Evolutionary conservation across 345 rosid genomes (phyloP).

Genomic region (Salix purpurea): DNA sequence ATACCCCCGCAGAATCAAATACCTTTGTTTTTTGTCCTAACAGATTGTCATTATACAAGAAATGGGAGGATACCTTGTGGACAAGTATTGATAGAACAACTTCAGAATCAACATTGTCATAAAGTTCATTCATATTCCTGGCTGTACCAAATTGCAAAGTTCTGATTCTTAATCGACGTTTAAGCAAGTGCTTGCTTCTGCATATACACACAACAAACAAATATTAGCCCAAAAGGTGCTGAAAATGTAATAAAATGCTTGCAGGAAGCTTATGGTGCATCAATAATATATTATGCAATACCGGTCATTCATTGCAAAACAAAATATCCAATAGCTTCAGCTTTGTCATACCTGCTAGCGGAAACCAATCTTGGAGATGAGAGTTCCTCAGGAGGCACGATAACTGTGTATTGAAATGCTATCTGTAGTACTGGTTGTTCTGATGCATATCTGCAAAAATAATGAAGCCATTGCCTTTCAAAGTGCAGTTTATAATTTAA

Average conservation of each 20-base stretch:
- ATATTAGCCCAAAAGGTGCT: constrained; percentile 6
- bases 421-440: constrained; percentile 91
- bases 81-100: constrained; percentile 78
- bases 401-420: constrained; percentile 89
- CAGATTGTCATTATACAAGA: background rate
- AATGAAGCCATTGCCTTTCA: constrained; percentile 3
- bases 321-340: background rate
- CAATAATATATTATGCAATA: background rate
- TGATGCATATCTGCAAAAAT: constrained; percentile 55
- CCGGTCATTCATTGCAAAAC: background rate
- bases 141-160: constrained; percentile 78
- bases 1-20: background rate
- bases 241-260: background rate
- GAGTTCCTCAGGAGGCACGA: constrained; percentile 77
- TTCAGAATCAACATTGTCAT: constrained; percentile 85
- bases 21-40: background rate
- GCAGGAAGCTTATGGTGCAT: background rate
- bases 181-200: constrained; percentile 69
- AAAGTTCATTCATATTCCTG: constrained; percentile 66
- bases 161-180: constrained; percentile 81
- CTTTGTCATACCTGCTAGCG: constrained; percentile 56
- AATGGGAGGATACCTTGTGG: constrained; percentile 59
- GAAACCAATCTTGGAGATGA: constrained; percentile 48
- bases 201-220: constrained; percentile 20
- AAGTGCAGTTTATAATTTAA: background rate